Evolutionary conservation across 2,329 filamentous ascomycete genomes (phyloP).

Genomic region (Monilinia fructicola): DNA sequence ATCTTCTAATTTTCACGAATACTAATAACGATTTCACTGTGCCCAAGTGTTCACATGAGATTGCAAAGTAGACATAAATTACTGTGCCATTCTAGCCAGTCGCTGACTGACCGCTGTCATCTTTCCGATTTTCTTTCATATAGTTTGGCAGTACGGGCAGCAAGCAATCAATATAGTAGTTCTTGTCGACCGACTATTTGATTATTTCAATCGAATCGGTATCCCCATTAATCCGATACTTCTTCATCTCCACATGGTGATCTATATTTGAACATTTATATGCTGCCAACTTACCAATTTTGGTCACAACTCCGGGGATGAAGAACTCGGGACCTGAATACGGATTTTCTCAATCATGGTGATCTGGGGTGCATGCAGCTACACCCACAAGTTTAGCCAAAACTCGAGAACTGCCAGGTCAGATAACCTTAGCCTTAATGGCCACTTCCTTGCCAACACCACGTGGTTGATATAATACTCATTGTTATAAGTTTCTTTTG

Average conservation of each 20-base stretch:
- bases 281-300: background rate
- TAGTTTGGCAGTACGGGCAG: too few relatives aligned
- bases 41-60: background rate
- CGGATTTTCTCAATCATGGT: background rate
- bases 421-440: background rate
- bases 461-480: background rate
- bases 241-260: background rate
- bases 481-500: background rate
- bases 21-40: background rate
- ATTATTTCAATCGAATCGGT: background rate
- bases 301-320: background rate
- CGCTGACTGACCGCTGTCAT: too few relatives aligned
- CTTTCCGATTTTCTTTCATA: too few relatives aligned
- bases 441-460: background rate
- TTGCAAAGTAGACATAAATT: background rate
- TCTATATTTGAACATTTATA: background rate
- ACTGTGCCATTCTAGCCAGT: too few relatives aligned
- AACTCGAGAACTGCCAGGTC: background rate
- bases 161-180: too few relatives aligned
- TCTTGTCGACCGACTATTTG: background rate
- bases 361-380: slow-evolving; percentile 13
- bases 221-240: background rate
- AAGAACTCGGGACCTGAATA: background rate
- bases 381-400: background rate
- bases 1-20: background rate